Evolutionary conservation across 345 rosid species (phyloP), one percentile per base, ranked within the genome.

Genomic region (Citrus maxima): DNA sequence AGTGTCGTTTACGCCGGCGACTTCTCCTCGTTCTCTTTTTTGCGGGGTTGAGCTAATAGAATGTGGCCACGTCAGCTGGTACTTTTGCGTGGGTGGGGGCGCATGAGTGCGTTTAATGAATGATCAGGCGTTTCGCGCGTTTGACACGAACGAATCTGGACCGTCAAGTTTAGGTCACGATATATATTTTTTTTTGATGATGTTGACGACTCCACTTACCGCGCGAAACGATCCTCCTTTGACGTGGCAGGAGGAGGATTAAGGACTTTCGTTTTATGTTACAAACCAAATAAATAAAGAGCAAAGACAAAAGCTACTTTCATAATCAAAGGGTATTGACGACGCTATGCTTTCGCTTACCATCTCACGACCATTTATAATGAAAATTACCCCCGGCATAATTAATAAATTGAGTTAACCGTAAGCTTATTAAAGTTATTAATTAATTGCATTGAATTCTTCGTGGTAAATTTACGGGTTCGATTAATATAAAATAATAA

Each of bases 1-100:
- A 67, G 78, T 28, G 77, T 69, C 82, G 85, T 42, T 73, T 77
- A 70, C 46, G 79, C 84, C 86, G 83, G 78, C 77, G 63, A 75
- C 40, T 76, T 78, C 65, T 54, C 54, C 79, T 72, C 40, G 67
- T 34, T 34, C 46, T 27, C 24, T 3, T 51, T 63, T 65, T 14
- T 51, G 72, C 7, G 35, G 0, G n/a, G 5, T 4, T 24, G 16
- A 16, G 61, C 12, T 34, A 55, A 55, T 14, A 67, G 35, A 65
- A 65, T 54, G 3, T 35, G 24, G 55, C 78, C 71, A 75, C 71
- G 69, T 75, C 70, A 46, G 78, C 73, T 25, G 18, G 70, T 10
- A 14, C 62, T 28, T n/a, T 22, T 4, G 27, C n/a, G 4, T 21
- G 14, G 2, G 42, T 35, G 70, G 35, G 24, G 24, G 27, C 18